These are phyloP conservation scores for Inosperma sp. DNA, from an alignment of 768 basidiomycete genomes.

Conservation along the genomic window DNA sequence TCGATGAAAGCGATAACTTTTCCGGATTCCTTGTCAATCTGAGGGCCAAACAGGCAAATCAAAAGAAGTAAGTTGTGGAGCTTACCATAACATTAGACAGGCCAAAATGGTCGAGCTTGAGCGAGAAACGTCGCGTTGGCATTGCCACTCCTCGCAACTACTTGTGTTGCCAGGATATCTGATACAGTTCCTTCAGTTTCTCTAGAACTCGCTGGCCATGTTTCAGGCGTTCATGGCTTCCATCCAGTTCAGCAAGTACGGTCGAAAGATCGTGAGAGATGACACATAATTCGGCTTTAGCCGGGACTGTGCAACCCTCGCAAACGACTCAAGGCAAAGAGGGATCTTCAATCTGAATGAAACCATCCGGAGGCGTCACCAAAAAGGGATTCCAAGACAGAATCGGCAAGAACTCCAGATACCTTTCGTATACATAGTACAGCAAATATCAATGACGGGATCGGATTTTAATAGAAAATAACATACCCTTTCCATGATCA, in stretches of 20 bases:
- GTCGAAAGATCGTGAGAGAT: background rate
- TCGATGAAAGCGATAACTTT: conserved; percentile 1
- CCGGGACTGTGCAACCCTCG: background rate
- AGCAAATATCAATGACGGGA: background rate
- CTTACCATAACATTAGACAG: conserved; percentile 4
- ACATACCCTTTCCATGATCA: conserved; percentile 3
- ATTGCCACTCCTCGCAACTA: background rate
- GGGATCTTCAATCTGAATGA: conserved; percentile 2
- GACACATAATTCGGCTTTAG: conserved; percentile 5
- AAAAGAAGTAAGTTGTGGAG: background rate
- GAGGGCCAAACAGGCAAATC: background rate
- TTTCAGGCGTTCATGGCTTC: background rate
- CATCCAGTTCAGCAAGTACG: background rate
- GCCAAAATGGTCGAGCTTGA: conserved; percentile 2
- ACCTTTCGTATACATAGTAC: background rate
- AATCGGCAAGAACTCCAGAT: conserved; percentile 4
- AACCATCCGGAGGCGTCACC: background rate
- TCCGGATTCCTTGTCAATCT: conserved; percentile 3
- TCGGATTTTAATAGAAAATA: background rate
- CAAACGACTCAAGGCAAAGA: background rate
- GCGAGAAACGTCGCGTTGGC: background rate
- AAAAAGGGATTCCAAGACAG: background rate
- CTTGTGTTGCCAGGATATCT: background rate
- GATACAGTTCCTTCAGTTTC: conserved; percentile 1
- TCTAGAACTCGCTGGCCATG: conserved; percentile 4